Conservation (phyloP, 139 green algal genomes). For the Haematococcus lacustris region DNA sequence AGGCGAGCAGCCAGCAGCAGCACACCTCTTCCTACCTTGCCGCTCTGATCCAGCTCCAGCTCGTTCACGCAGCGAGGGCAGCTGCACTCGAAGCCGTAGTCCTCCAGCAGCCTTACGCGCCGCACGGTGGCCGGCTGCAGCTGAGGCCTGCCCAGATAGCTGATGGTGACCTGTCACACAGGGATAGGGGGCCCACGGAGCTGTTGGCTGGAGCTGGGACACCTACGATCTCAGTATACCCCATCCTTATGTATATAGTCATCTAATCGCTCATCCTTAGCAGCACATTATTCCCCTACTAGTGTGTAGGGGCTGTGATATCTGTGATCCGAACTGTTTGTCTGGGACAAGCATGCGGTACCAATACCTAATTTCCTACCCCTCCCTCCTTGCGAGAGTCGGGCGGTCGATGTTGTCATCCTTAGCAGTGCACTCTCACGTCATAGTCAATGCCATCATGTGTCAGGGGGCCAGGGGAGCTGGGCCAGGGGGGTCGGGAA, state of each 20-base stretch:
- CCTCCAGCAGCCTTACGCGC: conserved; percentile 10
- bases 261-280: background rate
- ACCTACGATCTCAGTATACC: background rate
- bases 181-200: background rate
- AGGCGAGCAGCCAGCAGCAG: too few species aligned
- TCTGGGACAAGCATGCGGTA: too few species aligned
- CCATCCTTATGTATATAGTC: background rate
- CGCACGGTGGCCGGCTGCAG: conserved; percentile 19
- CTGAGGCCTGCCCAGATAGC: conserved; percentile 31
- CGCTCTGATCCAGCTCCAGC: conserved; percentile 1
- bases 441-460: too few species aligned
- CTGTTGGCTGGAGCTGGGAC: background rate
- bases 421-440: too few species aligned
- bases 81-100: conserved; percentile 34
- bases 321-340: too few species aligned
- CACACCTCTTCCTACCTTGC: too few species aligned
- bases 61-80: conserved; percentile 22
- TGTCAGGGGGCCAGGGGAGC: too few species aligned
- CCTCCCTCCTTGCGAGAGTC: too few species aligned
- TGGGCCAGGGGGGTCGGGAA: too few species aligned
- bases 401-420: too few species aligned
- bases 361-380: too few species aligned
- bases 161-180: conserved; percentile 22
- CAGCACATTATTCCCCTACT: background rate
- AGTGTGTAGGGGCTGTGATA: background rate